These are phyloP conservation scores for Ensete glaucum DNA, from an alignment of 176 grass and related monocot species.

Conservation along the genomic window DNA sequence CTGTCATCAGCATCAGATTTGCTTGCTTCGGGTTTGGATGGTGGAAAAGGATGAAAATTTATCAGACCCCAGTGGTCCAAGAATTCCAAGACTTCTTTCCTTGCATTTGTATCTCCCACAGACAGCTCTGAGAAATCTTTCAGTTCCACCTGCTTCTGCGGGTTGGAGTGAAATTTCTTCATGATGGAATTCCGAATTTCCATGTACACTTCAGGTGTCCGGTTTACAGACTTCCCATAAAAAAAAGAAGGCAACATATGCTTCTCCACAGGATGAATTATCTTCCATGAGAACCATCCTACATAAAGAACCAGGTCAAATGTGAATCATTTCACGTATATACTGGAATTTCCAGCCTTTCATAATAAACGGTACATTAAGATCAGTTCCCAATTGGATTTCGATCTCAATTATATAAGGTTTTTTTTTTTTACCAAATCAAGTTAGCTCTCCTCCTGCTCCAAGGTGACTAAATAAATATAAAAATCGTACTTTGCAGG, in stretches of 20 bases:
- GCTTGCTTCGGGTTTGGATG: conserved; percentile 29
- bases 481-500: not conserved
- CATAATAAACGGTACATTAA: not conserved
- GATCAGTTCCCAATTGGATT: not conserved
- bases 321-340: not conserved
- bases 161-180: conserved; percentile 82
- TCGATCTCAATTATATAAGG: not conserved
- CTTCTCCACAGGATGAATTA: conserved; percentile 77
- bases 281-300: conserved; percentile 99
- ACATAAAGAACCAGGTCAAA: conserved; percentile 4
- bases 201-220: conserved; percentile 68
- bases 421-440: too few species aligned
- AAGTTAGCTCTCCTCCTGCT: too few species aligned
- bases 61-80: conserved; percentile 96
- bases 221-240: conserved; percentile 72
- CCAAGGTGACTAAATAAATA: not conserved
- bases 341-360: not conserved
- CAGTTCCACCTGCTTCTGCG: conserved; percentile 58
- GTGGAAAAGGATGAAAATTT: conserved; percentile 43
- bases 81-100: conserved; percentile 57
- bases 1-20: conserved; percentile 36
- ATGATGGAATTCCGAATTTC: conserved; percentile 85
- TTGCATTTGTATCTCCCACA: conserved; percentile 34
- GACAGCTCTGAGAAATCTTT: conserved; percentile 74
- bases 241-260: conserved; percentile 85